Percentiles rank a stretch among this genome's conserved stretches.
Conservation (phyloP, 768 basidiomycete species). For the Hebeloma cylindrosporum region DNA sequence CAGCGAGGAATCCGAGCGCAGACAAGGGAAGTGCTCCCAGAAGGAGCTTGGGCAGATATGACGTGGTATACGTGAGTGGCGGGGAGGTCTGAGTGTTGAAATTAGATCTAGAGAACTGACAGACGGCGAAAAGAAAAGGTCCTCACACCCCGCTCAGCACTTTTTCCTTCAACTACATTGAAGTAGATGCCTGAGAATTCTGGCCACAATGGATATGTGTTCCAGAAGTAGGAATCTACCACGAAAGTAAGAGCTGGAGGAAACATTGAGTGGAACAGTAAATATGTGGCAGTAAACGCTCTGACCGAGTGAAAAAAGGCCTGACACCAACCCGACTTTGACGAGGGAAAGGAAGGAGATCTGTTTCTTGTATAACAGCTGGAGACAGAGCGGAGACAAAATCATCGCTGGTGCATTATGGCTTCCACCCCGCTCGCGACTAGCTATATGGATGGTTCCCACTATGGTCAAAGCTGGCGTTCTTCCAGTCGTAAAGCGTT, state of each 20-base stretch:
- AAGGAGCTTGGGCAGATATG: constrained; percentile 76
- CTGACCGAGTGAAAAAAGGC: constrained; percentile 53
- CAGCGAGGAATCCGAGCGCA: constrained; percentile 47
- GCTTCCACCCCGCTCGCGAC: constrained; percentile 26
- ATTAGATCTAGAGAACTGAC: neutral
- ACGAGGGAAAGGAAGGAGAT: constrained; percentile 45
- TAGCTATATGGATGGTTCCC: constrained; percentile 22
- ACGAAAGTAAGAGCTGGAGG: constrained; percentile 53
- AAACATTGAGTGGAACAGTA: neutral
- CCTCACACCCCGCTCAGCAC: constrained; percentile 92
- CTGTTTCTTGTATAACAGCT: constrained; percentile 45
- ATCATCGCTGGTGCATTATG: constrained; percentile 27
- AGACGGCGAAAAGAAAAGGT: neutral
- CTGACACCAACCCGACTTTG: constrained; percentile 49
- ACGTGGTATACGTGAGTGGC: constrained; percentile 59
- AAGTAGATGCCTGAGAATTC: constrained; percentile 79
- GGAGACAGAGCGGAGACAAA: constrained; percentile 50
- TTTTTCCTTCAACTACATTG: constrained; percentile 86
- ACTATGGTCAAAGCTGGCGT: constrained; percentile 21
- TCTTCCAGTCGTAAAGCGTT: constrained; percentile 17
- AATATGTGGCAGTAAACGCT: neutral
- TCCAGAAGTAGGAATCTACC: constrained; percentile 90
- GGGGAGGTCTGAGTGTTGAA: constrained; percentile 57
- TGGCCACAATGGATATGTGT: constrained; percentile 74
- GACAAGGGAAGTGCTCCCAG: constrained; percentile 64